Evolutionary conservation across 495 filamentous ascomycete genomes (phyloP).

Genomic region (Bacidia rubella): DNA sequence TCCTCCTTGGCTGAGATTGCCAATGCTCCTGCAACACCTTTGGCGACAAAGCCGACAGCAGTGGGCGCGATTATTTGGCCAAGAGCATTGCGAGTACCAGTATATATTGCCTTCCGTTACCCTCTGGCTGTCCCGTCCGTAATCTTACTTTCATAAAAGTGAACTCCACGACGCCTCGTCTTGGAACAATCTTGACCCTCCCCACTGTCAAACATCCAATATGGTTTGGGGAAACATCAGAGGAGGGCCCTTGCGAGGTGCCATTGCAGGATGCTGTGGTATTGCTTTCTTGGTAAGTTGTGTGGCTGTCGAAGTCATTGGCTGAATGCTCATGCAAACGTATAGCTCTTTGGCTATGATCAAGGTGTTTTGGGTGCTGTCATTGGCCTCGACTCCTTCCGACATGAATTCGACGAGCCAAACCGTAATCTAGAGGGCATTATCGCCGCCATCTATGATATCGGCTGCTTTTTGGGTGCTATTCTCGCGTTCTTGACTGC

Average conservation of each 20-base stretch:
- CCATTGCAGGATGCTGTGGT: slow-evolving; percentile 13
- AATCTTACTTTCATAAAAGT: not conserved
- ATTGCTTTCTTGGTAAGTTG: slow-evolving; percentile 12
- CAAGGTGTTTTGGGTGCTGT: slow-evolving; percentile 44
- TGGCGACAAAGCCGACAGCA: not conserved
- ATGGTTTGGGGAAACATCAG: slow-evolving; percentile 6
- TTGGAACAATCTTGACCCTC: not conserved
- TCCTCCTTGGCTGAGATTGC: not conserved
- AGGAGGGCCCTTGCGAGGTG: slow-evolving; percentile 10
- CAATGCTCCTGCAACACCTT: not conserved
- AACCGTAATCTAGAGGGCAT: slow-evolving; percentile 25
- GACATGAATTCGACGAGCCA: slow-evolving; percentile 33
- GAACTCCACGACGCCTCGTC: slow-evolving; percentile 1
- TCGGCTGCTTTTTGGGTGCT: slow-evolving; percentile 34
- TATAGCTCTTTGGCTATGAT: slow-evolving; percentile 43
- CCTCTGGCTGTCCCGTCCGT: not conserved
- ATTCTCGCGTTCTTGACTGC: slow-evolving; percentile 30
- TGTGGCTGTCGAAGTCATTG: not conserved
- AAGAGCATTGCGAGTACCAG: slow-evolving; percentile 7
- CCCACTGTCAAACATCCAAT: not conserved
- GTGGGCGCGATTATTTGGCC: not conserved
- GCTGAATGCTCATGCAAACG: not conserved
- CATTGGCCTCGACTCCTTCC: slow-evolving; percentile 40
- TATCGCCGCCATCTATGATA: slow-evolving; percentile 33
- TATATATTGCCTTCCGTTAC: not conserved